Conservation (phyloP, 768 basidiomycete species). For the Lentinula edodes region DNA sequence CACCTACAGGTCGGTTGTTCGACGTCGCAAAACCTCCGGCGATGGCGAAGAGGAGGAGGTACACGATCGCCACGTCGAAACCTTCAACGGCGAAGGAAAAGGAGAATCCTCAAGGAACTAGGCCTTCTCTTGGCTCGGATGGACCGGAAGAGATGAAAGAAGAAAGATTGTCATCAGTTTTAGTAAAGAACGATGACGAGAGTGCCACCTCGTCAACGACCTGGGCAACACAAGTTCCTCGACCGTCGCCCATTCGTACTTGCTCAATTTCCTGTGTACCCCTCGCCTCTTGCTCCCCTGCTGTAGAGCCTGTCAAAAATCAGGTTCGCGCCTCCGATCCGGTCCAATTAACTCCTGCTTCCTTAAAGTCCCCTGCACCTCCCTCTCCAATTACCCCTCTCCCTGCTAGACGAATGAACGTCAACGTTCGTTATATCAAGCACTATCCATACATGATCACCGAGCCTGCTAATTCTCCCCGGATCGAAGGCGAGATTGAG, state of each 20-base stretch:
- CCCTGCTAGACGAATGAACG: neutral
- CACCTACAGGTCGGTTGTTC: neutral
- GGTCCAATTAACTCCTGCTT: too few relatives aligned
- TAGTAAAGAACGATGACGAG: too few relatives aligned
- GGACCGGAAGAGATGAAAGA: neutral
- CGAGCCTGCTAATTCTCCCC: neutral
- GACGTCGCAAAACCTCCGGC: conserved; percentile 3
- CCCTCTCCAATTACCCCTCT: neutral
- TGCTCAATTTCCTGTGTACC: neutral
- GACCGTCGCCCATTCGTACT: neutral
- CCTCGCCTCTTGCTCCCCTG: neutral
- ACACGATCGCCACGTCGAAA: neutral
- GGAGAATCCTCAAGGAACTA: neutral
- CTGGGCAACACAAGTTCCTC: neutral
- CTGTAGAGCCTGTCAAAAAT: neutral
- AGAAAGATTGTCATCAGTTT: neutral
- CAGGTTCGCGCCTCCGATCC: neutral
- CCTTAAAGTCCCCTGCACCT: neutral
- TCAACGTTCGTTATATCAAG: neutral
- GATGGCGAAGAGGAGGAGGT: neutral
- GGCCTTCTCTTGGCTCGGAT: neutral
- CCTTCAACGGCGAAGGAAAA: neutral
- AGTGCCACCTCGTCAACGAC: too few relatives aligned
- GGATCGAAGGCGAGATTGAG: neutral
- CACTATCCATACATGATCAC: conserved; percentile 1